Base-by-base conservation (phyloP, 441 rosid species). In the Bruguiera hainesii region DNA sequence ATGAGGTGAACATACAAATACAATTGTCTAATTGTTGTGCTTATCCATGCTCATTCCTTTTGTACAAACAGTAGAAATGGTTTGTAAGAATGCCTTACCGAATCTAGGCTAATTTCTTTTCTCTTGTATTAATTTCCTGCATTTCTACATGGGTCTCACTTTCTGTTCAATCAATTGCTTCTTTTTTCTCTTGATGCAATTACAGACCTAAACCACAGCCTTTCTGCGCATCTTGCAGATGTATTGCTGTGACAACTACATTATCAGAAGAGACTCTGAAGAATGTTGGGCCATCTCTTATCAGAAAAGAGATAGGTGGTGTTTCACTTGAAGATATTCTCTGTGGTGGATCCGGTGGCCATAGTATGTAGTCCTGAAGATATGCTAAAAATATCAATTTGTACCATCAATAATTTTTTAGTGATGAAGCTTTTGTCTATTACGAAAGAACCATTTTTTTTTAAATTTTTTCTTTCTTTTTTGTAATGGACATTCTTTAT, bases 161-260 rank as follows among this genome's bases (percentile, higher is more conserved):
- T n/a, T 56, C 18, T 51, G 33, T 66, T 62, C 33, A 28, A 29
- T 21, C 49, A 57, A 33, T 51, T 37, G 35, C 66, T 65, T 39
- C 33, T 30, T 20, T 49, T 31, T 23, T 29, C 53, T 59, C 13
- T 39, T 39, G 18, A 56, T 57, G 6, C 31, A 3, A 18, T 37
- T 51, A 11, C 16, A 6, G 19, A 21, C 8, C 37, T 57, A 61
- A 72, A 59, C 25, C 18, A 35, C 63, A 48, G 60, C 51, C 56
- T 62, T 63, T 80, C 60, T 75, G 55, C 66, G 30, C 64, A 70
- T 49, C 67, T 67, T 82, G 86, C 86, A 95, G 98, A 84, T 91
- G 97, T 73, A 90, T 92, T 63, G 98, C 98, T 63, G 92, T 95
- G 69, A 90, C 85, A 70, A 95, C 99, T 74, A 78, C 99, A 70